Percentiles rank a stretch among this genome's conserved stretches.
Evolutionary conservation across 495 filamentous ascomycete species (phyloP).

Genomic region (Aspergillus incahuasiensis): DNA sequence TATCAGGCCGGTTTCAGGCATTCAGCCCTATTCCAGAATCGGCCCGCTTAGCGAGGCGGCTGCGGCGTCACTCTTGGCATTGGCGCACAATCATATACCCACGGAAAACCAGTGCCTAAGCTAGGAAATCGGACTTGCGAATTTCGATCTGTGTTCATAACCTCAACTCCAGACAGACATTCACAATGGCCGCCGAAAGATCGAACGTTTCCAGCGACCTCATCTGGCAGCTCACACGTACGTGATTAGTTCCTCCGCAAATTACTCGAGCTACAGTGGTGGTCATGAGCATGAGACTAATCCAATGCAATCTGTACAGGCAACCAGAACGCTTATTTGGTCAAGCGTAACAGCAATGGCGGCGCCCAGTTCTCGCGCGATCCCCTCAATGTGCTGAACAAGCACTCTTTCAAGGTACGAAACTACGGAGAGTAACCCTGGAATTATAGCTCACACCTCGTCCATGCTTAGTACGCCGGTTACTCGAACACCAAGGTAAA

Average conservation of each 20-base stretch:
- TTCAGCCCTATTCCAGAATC: conserved; percentile 31
- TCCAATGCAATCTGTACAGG: conserved; percentile 46
- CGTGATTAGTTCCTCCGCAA: conserved; percentile 31
- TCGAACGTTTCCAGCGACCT: conserved; percentile 76
- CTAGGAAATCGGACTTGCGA: conserved; percentile 22
- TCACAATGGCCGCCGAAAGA: conserved; percentile 45
- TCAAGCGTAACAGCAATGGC: conserved; percentile 74
- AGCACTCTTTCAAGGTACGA: conserved; percentile 82
- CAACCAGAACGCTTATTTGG: conserved; percentile 75
- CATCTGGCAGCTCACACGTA: conserved; percentile 88
- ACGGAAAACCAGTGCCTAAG: conserved; percentile 12
- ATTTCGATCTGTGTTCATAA: conserved; percentile 25
- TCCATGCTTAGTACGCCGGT: conserved; percentile 67
- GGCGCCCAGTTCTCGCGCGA: conserved; percentile 88
- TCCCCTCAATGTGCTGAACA: conserved; percentile 84
- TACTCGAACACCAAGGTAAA: conserved; percentile 90
- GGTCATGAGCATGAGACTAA: conserved; percentile 16
- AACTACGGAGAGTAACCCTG: background rate
- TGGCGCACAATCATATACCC: conserved; percentile 30
- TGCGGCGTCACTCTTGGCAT: conserved; percentile 24
- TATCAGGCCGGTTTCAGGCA: conserved; percentile 15
- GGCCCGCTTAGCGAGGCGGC: conserved; percentile 42
- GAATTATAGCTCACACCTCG: too few relatives aligned
- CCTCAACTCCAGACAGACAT: conserved; percentile 18
- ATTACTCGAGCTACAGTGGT: background rate